Evolutionary conservation across 805 yeast genomes (phyloP), one percentile per base, ranked within the genome.

Genomic region (Lipomyces japonicus): DNA sequence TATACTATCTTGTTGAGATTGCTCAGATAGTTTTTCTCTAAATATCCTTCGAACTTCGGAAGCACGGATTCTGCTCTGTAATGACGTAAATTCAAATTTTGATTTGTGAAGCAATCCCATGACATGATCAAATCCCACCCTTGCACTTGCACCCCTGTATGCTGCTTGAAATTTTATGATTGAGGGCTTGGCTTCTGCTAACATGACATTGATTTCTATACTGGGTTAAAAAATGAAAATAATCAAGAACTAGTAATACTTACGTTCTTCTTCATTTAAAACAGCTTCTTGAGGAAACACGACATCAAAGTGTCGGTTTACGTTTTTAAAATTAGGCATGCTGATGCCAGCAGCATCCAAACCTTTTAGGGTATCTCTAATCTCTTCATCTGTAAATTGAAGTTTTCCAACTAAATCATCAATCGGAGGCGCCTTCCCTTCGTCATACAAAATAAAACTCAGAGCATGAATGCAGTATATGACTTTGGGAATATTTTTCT

Each of bases 401-500:
- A 82, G 61, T 49, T 75, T 72, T 2, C 85, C 89, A 7, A 81
- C 82, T 30, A 86, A 67, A 55, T 79, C 77, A 30, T 74, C 75
- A 63, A 91, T 76, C 34, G 42, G 41, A 3, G 72, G 68, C 21
- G 82, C 81, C 18, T 70, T 68, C 23, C 77, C 75, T 24, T 79
- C 72, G 44, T 71, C 72, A 19, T 82, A 75, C 48, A 93, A 73
- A 64, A 87, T 79, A 59, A 79, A 86, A 44, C 89, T 81, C 57
- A 91, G 69, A 2, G 96, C 96, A 70, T 91, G 96, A 32, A 93
- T 68, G 60, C 97, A 90, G 68, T 88, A 89, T 64, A 93, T 84
- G 23, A 93, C 97, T 63, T 87, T 90, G 14, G 97, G 97, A 19
- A 90, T 78, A 63, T 91, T 86, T 62, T 88, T 90, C 63, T 84